phyloP scores from a whole-genome alignment of 192 early-diverging fungal genomes.

The Mortierella claussenii region DNA sequence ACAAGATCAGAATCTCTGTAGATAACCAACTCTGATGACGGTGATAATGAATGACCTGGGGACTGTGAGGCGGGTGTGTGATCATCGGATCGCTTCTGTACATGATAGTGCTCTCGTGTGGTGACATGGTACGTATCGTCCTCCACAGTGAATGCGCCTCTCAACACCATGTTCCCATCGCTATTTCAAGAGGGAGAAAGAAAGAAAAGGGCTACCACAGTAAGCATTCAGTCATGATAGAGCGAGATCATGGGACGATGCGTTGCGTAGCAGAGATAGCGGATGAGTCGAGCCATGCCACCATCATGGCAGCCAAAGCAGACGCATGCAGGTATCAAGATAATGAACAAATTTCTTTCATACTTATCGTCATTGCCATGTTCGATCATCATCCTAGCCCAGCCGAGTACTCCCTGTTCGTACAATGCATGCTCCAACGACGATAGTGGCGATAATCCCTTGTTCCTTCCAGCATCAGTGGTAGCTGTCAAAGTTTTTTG shows the following conservation, averaged over 20 bases:
- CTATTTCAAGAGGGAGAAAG: not conserved
- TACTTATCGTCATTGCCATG: constrained; percentile 9
- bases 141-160: constrained; percentile 38
- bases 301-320: too few species aligned
- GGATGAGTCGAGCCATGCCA: too few species aligned
- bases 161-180: constrained; percentile 6
- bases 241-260: too few species aligned
- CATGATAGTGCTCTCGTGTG: constrained; percentile 25
- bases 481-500: constrained; percentile 28
- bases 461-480: constrained; percentile 3
- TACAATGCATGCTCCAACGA: constrained; percentile 41
- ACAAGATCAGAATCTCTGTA: constrained; percentile 51
- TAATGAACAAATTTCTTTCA: too few species aligned
- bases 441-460: too few species aligned
- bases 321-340: too few species aligned
- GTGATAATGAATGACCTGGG: not conserved
- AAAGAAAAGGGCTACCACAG: too few species aligned
- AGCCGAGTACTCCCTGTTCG: constrained; percentile 63
- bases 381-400: constrained; percentile 62
- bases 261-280: too few species aligned
- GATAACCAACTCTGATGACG: constrained; percentile 14
- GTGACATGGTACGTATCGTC: constrained; percentile 45
- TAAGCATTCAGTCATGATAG: too few species aligned
- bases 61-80: constrained; percentile 3
- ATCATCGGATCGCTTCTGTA: constrained; percentile 44